These are phyloP conservation scores for Malassezia furfur DNA, from an alignment of 1,284 basidiomycete genomes.

Conservation along the genomic window DNA sequence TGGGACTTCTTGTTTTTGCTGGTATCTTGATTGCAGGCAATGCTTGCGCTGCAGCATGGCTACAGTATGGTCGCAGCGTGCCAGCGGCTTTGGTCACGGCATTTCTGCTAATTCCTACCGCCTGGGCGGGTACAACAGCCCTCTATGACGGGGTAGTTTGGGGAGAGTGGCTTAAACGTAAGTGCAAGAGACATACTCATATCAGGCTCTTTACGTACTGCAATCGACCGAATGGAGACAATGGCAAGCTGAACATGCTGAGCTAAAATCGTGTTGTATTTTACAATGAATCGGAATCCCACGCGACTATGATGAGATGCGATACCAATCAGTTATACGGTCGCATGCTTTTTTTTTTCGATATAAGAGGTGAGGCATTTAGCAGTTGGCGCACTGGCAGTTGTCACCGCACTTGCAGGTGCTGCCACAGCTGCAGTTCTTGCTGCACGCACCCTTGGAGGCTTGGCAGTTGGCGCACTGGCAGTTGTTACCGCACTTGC, in stretches of 20 bases:
- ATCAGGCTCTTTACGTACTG: slow-evolving; percentile 22
- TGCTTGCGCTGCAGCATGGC: slow-evolving; percentile 9
- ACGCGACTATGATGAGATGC: too few relatives aligned
- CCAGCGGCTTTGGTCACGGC: slow-evolving; percentile 21
- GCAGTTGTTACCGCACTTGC: slow-evolving; percentile 2
- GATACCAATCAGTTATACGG: background rate
- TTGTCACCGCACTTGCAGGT: slow-evolving; percentile 1
- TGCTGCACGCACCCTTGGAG: slow-evolving; percentile 7
- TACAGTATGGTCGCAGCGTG: slow-evolving; percentile 6
- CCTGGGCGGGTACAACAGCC: slow-evolving; percentile 40
- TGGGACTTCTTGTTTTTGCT: slow-evolving; percentile 16
- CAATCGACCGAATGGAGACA: slow-evolving; percentile 30
- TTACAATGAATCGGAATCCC: background rate
- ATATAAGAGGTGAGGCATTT: too few relatives aligned
- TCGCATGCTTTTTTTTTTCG: too few relatives aligned
- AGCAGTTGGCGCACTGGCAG: background rate
- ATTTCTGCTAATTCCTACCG: slow-evolving; percentile 24
- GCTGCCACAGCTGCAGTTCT: background rate
- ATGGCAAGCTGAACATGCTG: background rate
- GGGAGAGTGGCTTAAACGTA: slow-evolving; percentile 45
- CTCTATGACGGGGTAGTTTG: slow-evolving; percentile 40
- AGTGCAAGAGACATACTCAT: slow-evolving; percentile 12
- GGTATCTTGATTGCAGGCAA: slow-evolving; percentile 16
- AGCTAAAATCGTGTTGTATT: background rate
- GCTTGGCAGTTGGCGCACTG: background rate